Conservation (phyloP, 2,329 filamentous ascomycete species). For the Clonostachys byssicola region DNA sequence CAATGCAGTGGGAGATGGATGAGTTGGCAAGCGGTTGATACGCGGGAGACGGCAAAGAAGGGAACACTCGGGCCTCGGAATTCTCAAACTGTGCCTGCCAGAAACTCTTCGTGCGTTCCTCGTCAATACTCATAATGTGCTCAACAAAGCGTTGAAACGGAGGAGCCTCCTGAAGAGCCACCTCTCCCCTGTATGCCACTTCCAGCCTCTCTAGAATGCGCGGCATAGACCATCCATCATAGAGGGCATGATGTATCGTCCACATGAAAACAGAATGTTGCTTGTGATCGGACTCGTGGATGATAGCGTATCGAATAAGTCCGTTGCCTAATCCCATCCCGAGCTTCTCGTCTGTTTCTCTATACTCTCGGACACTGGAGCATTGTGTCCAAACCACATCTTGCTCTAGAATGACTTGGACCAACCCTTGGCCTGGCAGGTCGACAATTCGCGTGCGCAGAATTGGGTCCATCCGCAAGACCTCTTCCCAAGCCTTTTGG, state of each 20-base stretch:
- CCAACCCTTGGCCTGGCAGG: conserved; percentile 9
- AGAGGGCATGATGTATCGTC: conserved; percentile 8
- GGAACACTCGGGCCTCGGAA: too few relatives aligned
- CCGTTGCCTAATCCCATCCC: not conserved
- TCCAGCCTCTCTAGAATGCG: not conserved
- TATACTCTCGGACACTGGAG: not conserved
- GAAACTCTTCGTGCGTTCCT: conserved; percentile 18
- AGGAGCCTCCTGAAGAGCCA: conserved; percentile 9
- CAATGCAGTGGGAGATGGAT: too few relatives aligned
- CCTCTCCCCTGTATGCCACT: not conserved
- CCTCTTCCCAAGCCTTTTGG: not conserved
- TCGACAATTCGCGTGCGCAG: conserved; percentile 14
- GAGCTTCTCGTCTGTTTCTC: not conserved
- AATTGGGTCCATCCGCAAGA: not conserved
- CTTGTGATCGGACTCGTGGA: not conserved
- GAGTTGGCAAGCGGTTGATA: too few relatives aligned
- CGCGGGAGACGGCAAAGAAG: too few relatives aligned
- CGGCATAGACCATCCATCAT: conserved; percentile 7
- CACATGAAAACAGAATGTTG: conserved; percentile 3
- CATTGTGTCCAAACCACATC: conserved; percentile 15
- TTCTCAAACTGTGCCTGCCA: too few relatives aligned
- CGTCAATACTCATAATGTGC: conserved; percentile 27
- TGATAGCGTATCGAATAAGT: not conserved
- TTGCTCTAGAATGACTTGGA: conserved; percentile 33
- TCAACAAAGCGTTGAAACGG: conserved; percentile 35